Conservation (phyloP, 208 protist genomes). For the Trypanosomatidae sp. region DNA sequence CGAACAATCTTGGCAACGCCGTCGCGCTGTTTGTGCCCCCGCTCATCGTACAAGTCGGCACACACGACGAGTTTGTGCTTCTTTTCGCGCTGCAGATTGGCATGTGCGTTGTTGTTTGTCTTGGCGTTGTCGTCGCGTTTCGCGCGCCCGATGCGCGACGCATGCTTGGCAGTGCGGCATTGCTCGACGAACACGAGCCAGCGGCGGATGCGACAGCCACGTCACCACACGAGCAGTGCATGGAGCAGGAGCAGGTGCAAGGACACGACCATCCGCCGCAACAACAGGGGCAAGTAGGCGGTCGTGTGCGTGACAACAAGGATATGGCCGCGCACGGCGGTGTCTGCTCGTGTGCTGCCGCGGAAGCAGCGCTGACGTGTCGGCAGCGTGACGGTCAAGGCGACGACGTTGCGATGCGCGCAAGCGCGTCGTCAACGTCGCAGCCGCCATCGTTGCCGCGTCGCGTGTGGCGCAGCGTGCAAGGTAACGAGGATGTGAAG, state of each 20-base stretch:
- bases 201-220: too few species aligned
- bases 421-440: not conserved
- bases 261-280: too few species aligned
- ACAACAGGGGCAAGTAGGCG: too few species aligned
- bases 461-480: conserved; percentile 6
- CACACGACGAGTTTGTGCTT: conserved; percentile 22
- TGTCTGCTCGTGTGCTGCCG: too few species aligned
- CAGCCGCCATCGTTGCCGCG: not conserved
- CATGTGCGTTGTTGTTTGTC: conserved; percentile 21
- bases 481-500: conserved; percentile 9
- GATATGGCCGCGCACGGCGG: too few species aligned
- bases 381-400: not conserved
- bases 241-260: too few species aligned
- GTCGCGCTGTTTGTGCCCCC: conserved; percentile 39
- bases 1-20: conserved; percentile 61
- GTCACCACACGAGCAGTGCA: too few species aligned
- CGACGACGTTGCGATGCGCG: conserved; percentile 3
- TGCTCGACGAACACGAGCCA: too few species aligned
- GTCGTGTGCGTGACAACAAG: too few species aligned
- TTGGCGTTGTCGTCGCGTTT: conserved; percentile 31
- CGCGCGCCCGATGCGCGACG: too few species aligned
- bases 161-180: too few species aligned
- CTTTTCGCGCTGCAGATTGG: conserved; percentile 41
- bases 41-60: conserved; percentile 29
- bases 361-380: too few species aligned